These are phyloP conservation scores for Isochrysis galbana DNA, from an alignment of 78 protist genomes.

Conservation along the genomic window DNA sequence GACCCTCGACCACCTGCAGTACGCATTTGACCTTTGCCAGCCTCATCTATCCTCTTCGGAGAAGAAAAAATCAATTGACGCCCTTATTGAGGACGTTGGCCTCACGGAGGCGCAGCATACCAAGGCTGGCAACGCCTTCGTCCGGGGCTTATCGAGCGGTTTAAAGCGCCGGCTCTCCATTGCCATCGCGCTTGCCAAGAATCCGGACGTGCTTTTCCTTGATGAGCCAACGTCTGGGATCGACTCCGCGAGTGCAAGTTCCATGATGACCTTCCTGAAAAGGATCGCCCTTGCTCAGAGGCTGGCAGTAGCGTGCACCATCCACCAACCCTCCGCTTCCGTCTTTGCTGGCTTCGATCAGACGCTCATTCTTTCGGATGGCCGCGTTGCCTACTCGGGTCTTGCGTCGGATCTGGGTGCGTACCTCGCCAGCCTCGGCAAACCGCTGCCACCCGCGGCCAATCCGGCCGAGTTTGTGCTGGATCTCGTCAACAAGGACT, in stretches of 20 bases:
- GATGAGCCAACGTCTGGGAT: slow-evolving; percentile 40
- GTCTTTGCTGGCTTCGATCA: background rate
- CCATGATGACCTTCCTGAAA: background rate
- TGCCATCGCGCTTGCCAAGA: background rate
- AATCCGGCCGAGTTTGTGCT: too few species aligned
- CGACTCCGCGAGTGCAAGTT: background rate
- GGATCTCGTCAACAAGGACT: too few species aligned
- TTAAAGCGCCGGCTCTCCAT: slow-evolving; percentile 40
- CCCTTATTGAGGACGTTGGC: background rate
- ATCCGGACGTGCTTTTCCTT: background rate
- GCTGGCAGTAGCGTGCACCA: background rate
- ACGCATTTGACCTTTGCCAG: background rate
- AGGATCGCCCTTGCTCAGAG: background rate
- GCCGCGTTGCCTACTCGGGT: too few species aligned
- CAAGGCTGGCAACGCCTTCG: background rate
- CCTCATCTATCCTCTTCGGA: background rate
- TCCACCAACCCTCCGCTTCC: background rate
- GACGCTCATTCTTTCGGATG: too few species aligned
- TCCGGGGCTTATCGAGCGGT: slow-evolving; percentile 56
- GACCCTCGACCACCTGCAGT: background rate
- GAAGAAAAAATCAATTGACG: background rate
- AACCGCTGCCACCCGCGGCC: too few species aligned
- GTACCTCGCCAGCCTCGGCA: too few species aligned
- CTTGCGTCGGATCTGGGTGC: too few species aligned
- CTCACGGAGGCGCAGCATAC: background rate